Base-by-base conservation (phyloP, 352 stramenopile species). In the Globisporangium abappressorium region DNA sequence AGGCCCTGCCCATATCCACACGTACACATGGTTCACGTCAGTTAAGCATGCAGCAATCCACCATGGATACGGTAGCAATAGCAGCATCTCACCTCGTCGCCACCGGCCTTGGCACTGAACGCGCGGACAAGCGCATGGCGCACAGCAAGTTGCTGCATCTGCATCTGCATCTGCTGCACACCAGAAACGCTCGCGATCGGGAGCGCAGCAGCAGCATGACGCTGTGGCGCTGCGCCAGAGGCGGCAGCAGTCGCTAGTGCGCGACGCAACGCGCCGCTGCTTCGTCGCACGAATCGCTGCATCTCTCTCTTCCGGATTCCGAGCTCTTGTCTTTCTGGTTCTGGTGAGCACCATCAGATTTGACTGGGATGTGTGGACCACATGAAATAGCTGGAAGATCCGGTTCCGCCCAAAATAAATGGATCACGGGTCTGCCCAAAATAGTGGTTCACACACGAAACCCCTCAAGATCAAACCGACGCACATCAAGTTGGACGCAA, bases 1-100 rank as follows among this genome's bases (percentile, higher is more conserved):
- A 76, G 67, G 0, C 77, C 77, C 80, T 89, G 33, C 6, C 15
- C n/a, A 33, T 20, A 33, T 20, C 3, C n/a, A 24, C 28, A 47
- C 18, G 0, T 18, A 33, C 49, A 30, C 22, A 12, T 28, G 14
- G 18, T 0, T 53, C 43, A 3, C 18, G 14, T 43, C 9, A 61
- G 30, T 3, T 20, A 1, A 22, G 14, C 6, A n/a, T 51, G 0
- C 43, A 51, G 7, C 18, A 1, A 24, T 24, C 5, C 8, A 49
- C 7, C 43, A 5, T 38, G 20, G 12, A 36, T 15, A 59, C 18
- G 26, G 15, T 6, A 61, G 30, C 28, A 33, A 5, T 28, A 49
- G 24, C 34, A 68, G 12, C 18, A 54, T 36, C 60, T 66, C 33
- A 33, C n/a, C 34, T 66, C 49, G 1, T 53, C 49, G 22, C 28